These are phyloP conservation scores for Cokeromyces recurvatus DNA, from an alignment of 371 early-diverging fungal species.

Conservation along the genomic window DNA sequence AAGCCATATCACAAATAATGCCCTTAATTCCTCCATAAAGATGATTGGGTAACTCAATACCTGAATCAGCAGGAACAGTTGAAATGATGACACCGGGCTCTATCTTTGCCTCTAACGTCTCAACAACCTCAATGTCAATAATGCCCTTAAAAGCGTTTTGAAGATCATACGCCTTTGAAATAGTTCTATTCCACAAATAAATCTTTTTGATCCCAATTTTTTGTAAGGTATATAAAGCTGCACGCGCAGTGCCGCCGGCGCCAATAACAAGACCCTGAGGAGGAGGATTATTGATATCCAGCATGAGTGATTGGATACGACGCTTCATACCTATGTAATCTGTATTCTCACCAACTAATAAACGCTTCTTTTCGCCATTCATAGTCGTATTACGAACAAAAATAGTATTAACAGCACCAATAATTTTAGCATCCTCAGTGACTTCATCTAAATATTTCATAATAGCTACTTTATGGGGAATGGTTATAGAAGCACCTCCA, in stretches of 20 bases:
- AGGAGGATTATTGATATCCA: constrained; percentile 32
- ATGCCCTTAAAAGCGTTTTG: constrained; percentile 59
- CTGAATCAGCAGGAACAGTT: constrained; percentile 82
- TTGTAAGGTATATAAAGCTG: constrained; percentile 85
- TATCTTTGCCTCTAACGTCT: constrained; percentile 30
- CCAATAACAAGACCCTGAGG: constrained; percentile 80
- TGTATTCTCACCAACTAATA: constrained; percentile 86
- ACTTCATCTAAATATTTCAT: constrained; percentile 68
- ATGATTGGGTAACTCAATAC: constrained; percentile 53
- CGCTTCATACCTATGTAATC: constrained; percentile 89
- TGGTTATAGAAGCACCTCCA: constrained; percentile 95
- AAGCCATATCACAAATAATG: constrained; percentile 91
- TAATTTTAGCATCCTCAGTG: constrained; percentile 71
- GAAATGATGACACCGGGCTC: constrained; percentile 59
- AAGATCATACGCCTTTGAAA: constrained; percentile 66
- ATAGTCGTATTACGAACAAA: constrained; percentile 41
- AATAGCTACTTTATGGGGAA: constrained; percentile 88
- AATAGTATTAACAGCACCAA: constrained; percentile 95
- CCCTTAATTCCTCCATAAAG: constrained; percentile 56
- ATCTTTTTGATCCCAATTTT: constrained; percentile 66
- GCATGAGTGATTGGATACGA: constrained; percentile 53
- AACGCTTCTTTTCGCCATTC: constrained; percentile 36
- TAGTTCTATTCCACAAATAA: constrained; percentile 86
- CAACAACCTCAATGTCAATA: constrained; percentile 42
- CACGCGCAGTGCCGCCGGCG: constrained; percentile 95